Evolutionary conservation across 2,329 filamentous ascomycete genomes (phyloP).

Genomic region (Penicillium griseofulvum): DNA sequence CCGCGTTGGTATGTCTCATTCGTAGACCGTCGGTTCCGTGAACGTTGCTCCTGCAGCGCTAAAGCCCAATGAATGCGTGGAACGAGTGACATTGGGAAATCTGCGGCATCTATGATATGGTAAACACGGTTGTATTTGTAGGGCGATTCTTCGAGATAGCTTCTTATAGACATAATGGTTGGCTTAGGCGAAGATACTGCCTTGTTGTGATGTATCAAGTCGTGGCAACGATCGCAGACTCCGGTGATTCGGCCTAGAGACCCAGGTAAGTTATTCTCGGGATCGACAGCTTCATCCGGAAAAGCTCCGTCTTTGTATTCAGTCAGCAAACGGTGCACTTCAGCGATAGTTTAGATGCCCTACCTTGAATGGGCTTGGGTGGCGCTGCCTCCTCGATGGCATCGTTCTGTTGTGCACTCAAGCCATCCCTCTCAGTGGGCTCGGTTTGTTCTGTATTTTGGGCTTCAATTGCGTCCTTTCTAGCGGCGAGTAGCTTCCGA

Average conservation of each 20-base stretch:
- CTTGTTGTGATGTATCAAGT: slow-evolving; percentile 70
- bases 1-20: slow-evolving; percentile 64
- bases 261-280: slow-evolving; percentile 21
- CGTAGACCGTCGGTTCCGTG: slow-evolving; percentile 74
- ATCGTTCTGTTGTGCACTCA: neutral
- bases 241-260: slow-evolving; percentile 17
- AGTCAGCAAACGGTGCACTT: slow-evolving; percentile 1
- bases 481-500: slow-evolving; percentile 34
- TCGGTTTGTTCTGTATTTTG: slow-evolving; percentile 15
- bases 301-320: slow-evolving; percentile 19
- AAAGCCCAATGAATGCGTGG: slow-evolving; percentile 71
- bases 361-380: slow-evolving; percentile 18
- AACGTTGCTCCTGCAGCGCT: slow-evolving; percentile 69
- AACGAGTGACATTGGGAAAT: slow-evolving; percentile 92
- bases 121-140: slow-evolving; percentile 93
- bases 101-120: slow-evolving; percentile 89
- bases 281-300: slow-evolving; percentile 20
- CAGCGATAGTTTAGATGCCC: neutral
- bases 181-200: slow-evolving; percentile 76
- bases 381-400: neutral
- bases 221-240: slow-evolving; percentile 84
- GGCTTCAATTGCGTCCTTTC: slow-evolving; percentile 14
- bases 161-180: slow-evolving; percentile 72
- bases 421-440: slow-evolving; percentile 1
- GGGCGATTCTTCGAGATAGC: slow-evolving; percentile 83